Conservation (phyloP, 345 rosid genomes). For the Citrus medica region DNA sequence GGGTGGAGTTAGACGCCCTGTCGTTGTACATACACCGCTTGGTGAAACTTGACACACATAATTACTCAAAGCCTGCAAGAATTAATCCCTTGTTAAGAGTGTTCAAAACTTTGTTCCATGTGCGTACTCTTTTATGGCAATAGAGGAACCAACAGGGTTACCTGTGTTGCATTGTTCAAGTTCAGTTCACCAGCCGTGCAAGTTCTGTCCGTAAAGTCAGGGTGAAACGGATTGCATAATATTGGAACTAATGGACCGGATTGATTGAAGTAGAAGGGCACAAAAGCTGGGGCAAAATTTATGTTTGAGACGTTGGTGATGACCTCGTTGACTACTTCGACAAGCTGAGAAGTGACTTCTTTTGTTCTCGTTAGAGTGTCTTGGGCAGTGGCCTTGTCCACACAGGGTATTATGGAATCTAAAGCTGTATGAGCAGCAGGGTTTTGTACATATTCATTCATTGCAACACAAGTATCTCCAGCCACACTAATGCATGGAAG, state of each 20-base stretch:
- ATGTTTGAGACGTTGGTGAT: conserved; percentile 92
- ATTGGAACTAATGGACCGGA: conserved; percentile 82
- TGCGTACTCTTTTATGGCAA: neutral
- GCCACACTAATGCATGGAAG: conserved; percentile 52
- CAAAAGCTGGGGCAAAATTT: conserved; percentile 84
- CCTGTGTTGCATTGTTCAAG: conserved; percentile 78
- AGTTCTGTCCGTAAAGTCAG: conserved; percentile 53
- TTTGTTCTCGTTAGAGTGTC: conserved; percentile 62
- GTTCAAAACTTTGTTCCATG: neutral
- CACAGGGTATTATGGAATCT: conserved; percentile 82
- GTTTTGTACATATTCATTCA: conserved; percentile 80
- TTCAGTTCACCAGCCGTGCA: conserved; percentile 75
- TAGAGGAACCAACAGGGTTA: conserved; percentile 20
- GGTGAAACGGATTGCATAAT: conserved; percentile 77
- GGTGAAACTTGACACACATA: conserved; percentile 73
- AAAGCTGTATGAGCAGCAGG: conserved; percentile 81
- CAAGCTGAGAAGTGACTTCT: conserved; percentile 76
- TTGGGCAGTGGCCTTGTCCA: conserved; percentile 73
- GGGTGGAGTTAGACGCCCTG: conserved; percentile 74
- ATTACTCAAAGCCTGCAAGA: conserved; percentile 66
- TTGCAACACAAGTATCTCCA: conserved; percentile 84
- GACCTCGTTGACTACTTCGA: conserved; percentile 74
- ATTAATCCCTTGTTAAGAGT: neutral
- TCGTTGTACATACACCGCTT: conserved; percentile 56
- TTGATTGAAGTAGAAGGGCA: conserved; percentile 76